Base-by-base conservation (phyloP, 371 early-diverging fungal species). In the Apophysomyces variabilis region DNA sequence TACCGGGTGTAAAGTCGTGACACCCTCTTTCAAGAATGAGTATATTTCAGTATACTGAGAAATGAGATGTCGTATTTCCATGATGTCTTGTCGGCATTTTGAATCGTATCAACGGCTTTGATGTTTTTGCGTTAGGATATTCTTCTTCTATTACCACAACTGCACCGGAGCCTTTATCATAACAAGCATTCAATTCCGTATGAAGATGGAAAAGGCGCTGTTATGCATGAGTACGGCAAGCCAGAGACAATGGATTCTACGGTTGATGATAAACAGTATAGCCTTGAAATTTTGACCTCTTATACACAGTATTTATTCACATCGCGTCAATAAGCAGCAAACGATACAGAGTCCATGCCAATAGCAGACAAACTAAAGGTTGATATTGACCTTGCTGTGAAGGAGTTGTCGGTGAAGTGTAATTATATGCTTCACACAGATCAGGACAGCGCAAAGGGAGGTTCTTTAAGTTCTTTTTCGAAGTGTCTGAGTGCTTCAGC, bases 221-320 rank as follows among this genome's bases (percentile, higher is more conserved):
- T 61, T 21, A 62, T 66, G 36, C 45, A 61, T 14, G 57, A 66
- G 37, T 61, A 57, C 43, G 57, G 67, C 35, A 36, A 50, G 38
- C 37, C 56, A 45, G 50, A 54, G 58, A 11, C 60, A 13, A 66
- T 60, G 56, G 37, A 66, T 60, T 66, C 50, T 66, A 47, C 60
- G 57, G 61, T 61, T 61, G 61, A 66, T 57, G 61, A 61, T 61
- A 57, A 66, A 46, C 66, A 61, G 57, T 66, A 61, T 66, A 43
- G 61, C 26, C 66, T 66, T 61, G 61, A 61, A 66, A 61, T 36
- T 32, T 57, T 61, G 46, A 66, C 46, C 38, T 61, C 62, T 61
- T 44, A 62, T 58, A 58, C 63, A 67, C 6, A 58, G 44, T 67
- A 58, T 62, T 67, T 67, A 38, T 50, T n/a, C 37, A 39, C 61